Base-by-base conservation (phyloP, 1,139 yeast genomes). In the Pneumocystis carinii region DNA sequence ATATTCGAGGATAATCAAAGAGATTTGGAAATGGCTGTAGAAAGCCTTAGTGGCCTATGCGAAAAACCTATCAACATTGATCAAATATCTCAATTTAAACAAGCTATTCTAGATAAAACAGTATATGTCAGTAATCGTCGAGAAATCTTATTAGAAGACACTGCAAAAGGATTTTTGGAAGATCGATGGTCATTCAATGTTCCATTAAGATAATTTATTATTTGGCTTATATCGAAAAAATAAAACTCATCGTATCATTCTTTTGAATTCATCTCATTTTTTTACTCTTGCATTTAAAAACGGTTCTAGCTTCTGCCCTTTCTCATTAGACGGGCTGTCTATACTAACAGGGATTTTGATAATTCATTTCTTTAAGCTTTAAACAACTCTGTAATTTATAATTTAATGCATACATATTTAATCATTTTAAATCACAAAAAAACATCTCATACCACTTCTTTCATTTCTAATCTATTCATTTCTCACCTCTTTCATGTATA, bases 1-100 rank as follows among this genome's bases (percentile, higher is more conserved):
- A 75, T 89, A 15, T 83, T 89, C 70, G 95, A 89, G 69, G 83
- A 81, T 64, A 84, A 84, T 70, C 96, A 90, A 72, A 83, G 81
- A 65, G 82, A 83, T 64, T 76, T 92, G 61, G 85, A 85, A 63
- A 77, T 80, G 66, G 84, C 90, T 0, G 92, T 90, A 5, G 98
- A 92, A 72, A 84, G 82, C 64, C 76, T 92, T 57, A 86, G 95
- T 1, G 84, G 83, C 69, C 75, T 90, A 24, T 84, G 90, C 71
- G 76, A 75, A 64, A 69, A 69, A 66, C 74, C 76, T 3, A 63
- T 64, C 38, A 64, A 65, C 37, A 72, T 72, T 2, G 66, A 66
- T n/a, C 72, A 71, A 32, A 66, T 76, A 32, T 73, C 75, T 3
- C 65, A 67, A 39, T 64, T 68, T 42, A 73, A 74, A 64, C 72